Conservation (phyloP, 2,329 filamentous ascomycete species). For the Fusarium gaditjirri region DNA sequence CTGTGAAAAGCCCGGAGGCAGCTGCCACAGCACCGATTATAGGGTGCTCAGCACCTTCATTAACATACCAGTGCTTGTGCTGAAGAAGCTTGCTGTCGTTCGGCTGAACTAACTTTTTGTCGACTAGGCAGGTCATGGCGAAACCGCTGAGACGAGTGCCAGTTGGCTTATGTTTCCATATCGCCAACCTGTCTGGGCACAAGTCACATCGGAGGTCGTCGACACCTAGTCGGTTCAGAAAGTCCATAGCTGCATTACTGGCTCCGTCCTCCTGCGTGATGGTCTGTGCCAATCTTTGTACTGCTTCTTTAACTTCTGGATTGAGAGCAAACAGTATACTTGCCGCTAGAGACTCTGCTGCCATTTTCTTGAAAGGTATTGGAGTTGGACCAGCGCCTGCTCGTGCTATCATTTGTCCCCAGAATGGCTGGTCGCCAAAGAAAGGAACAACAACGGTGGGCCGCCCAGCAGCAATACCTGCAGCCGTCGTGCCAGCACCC, state of each 20-base stretch:
- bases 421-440: conserved; percentile 74
- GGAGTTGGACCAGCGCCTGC: conserved; percentile 70
- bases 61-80: conserved; percentile 68
- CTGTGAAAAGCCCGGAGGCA: conserved; percentile 70
- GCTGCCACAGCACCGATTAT: conserved; percentile 73
- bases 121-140: conserved; percentile 67
- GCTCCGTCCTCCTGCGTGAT: conserved; percentile 66
- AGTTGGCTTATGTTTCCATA: conserved; percentile 68
- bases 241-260: conserved; percentile 61
- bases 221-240: conserved; percentile 64
- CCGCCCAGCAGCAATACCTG: conserved; percentile 67
- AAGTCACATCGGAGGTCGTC: conserved; percentile 68
- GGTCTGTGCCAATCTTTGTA: conserved; percentile 57
- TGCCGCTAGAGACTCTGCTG: conserved; percentile 63
- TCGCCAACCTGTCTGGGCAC: conserved; percentile 66
- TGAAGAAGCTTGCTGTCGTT: conserved; percentile 64
- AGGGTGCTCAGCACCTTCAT: conserved; percentile 72
- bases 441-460: conserved; percentile 75
- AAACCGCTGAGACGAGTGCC: conserved; percentile 68
- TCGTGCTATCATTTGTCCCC: conserved; percentile 71
- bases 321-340: conserved; percentile 64
- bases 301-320: conserved; percentile 54
- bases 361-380: conserved; percentile 67
- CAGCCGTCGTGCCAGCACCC: conserved; percentile 72
- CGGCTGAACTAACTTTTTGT: conserved; percentile 64